These are phyloP conservation scores for Argentina anserina DNA, from an alignment of 306 rosid genomes.

Conservation along the genomic window DNA sequence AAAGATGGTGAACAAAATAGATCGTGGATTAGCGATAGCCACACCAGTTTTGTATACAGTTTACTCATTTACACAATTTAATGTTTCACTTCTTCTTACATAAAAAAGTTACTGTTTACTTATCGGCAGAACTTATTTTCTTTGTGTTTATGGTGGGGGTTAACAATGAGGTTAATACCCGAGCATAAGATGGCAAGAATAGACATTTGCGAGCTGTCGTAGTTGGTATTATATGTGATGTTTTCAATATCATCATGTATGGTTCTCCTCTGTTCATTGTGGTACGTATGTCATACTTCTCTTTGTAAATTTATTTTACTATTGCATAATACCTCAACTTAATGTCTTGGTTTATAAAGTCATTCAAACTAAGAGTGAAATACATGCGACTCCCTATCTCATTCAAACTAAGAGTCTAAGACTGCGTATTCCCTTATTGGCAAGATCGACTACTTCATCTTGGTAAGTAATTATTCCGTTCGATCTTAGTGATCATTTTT, in stretches of 20 bases:
- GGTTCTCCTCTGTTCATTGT: constrained; percentile 59
- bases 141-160: constrained; percentile 27
- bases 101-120: constrained; percentile 29
- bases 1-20: too few species aligned
- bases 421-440: constrained; percentile 65
- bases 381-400: constrained; percentile 83
- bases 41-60: too few species aligned
- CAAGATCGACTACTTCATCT: constrained; percentile 44
- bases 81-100: constrained; percentile 23
- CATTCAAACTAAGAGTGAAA: constrained; percentile 56
- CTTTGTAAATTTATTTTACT: not conserved
- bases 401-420: too few species aligned
- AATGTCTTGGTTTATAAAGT: constrained; percentile 27
- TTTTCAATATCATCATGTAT: constrained; percentile 75
- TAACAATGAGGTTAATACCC: constrained; percentile 40
- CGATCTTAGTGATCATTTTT: not conserved
- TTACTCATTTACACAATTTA: not conserved
- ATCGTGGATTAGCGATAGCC: too few species aligned
- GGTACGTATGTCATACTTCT: constrained; percentile 37
- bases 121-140: constrained; percentile 31
- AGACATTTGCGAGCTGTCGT: constrained; percentile 39
- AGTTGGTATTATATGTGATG: constrained; percentile 59
- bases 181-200: constrained; percentile 5
- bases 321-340: not conserved
- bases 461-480: constrained; percentile 46